Percentiles rank a stretch among this genome's conserved stretches.
These are phyloP conservation scores for Naganishia sp. DNA, from an alignment of 1,284 basidiomycete species.

Conservation along the genomic window DNA sequence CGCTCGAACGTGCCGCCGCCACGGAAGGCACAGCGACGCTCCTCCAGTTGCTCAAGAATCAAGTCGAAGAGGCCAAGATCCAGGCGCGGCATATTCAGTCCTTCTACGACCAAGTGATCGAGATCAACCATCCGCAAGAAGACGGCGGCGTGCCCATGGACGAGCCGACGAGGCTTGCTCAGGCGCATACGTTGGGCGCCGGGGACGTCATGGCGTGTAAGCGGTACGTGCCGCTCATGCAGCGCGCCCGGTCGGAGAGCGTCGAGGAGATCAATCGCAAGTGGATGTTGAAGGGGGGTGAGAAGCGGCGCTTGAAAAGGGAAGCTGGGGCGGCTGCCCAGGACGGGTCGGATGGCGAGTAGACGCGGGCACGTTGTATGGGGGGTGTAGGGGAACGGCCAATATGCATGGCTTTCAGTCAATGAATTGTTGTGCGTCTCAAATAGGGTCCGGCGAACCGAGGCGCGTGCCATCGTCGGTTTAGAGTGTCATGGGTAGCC, in stretches of 20 bases:
- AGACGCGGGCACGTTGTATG: neutral
- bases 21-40: conserved; percentile 43
- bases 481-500: too few relatives aligned
- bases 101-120: conserved; percentile 30
- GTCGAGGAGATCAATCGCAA: conserved; percentile 73
- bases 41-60: conserved; percentile 43
- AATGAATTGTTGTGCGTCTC: too few relatives aligned
- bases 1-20: conserved; percentile 33
- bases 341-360: conserved; percentile 12
- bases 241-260: conserved; percentile 66
- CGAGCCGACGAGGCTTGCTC: conserved; percentile 28
- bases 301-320: conserved; percentile 20
- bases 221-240: conserved; percentile 68
- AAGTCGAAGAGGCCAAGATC: conserved; percentile 50
- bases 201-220: conserved; percentile 64
- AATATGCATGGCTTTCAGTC: too few relatives aligned
- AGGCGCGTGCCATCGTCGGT: too few relatives aligned
- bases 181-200: conserved; percentile 68
- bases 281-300: conserved; percentile 63
- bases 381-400: too few relatives aligned
- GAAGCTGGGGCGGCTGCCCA: conserved; percentile 3
- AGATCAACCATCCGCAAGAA: conserved; percentile 7
- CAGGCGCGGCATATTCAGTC: conserved; percentile 65
- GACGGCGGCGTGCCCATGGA: conserved; percentile 6
- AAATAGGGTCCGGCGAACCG: too few relatives aligned